A percentile compares a stretch with the other conserved stretches of the same genome.
Evolutionary conservation across 768 basidiomycete genomes (phyloP).

Genomic region (Boletus reticulatus): DNA sequence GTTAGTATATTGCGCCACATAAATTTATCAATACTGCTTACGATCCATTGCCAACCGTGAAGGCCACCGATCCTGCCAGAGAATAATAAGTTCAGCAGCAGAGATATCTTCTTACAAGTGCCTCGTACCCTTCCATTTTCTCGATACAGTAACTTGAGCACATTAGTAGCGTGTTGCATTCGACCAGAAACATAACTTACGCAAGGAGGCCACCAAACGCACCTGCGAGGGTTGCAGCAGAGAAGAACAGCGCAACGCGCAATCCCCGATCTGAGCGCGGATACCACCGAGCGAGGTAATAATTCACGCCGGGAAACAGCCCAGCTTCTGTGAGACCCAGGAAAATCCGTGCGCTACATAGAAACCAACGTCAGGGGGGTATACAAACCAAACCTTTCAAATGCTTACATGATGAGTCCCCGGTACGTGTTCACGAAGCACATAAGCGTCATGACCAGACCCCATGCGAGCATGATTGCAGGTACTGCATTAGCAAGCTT

Average conservation of each 20-base stretch:
- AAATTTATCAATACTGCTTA: constrained; percentile 10
- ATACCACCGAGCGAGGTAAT: constrained; percentile 57
- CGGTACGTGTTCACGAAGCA: constrained; percentile 34
- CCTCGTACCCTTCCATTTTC: constrained; percentile 31
- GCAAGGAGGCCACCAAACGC: constrained; percentile 49
- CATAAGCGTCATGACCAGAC: constrained; percentile 38
- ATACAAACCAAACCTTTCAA: background rate
- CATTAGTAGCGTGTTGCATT: background rate
- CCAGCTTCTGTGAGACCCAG: constrained; percentile 51
- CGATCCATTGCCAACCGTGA: constrained; percentile 38
- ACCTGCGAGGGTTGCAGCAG: constrained; percentile 59
- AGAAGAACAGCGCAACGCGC: constrained; percentile 62
- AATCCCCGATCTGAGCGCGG: constrained; percentile 52
- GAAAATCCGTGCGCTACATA: constrained; percentile 37
- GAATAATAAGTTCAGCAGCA: background rate
- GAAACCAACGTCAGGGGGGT: background rate
- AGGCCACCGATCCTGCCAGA: constrained; percentile 23
- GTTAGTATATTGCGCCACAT: constrained; percentile 6
- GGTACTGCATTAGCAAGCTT: constrained; percentile 31
- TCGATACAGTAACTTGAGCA: constrained; percentile 33
- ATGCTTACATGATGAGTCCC: constrained; percentile 30
- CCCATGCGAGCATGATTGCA: constrained; percentile 39
- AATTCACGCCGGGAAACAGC: constrained; percentile 39
- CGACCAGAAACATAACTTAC: constrained; percentile 24
- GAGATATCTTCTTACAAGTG: constrained; percentile 11